Evolutionary conservation across 768 basidiomycete genomes (phyloP), one percentile per base, ranked within the genome.

Genomic region (Mycena metata): DNA sequence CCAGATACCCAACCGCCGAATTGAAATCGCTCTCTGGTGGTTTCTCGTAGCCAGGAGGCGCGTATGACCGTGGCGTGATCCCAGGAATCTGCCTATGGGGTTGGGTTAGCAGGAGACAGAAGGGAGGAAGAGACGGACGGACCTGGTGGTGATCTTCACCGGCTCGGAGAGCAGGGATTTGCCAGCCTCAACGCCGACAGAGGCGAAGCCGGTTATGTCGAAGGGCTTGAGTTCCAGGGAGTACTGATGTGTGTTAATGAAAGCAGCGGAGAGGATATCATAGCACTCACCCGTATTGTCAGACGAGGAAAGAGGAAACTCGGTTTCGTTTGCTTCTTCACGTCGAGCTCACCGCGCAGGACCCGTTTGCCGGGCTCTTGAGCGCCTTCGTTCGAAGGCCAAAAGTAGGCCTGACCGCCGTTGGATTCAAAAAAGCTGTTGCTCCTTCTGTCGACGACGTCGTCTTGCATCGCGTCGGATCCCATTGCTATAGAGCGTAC

Each of bases 11-110:
- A 36, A 86, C 78, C 13, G 84, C 81, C 42, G 81, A 83, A 69
- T 86, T 87, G 73, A 86, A 88, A 72, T 90, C 83, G 23, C 78
- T 80, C 43, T 77, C 80, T 52, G 80, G 75, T 16, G 81, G 77
- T 47, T 80, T 78, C 54, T 80, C 79, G 64, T 88, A 89, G 23
- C 85, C 85, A 12, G 87, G 87, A 4, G 88, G 89, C 6, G 85
- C 83, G 69, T 83, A 84, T 24, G 87, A 86, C 41, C 78, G 78
- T 17, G 81, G 78, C 1, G 71, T 60, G 46, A 85, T 63, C 11
- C 86, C 86, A 16, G 77, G 76, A 6, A 82, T 73, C 30, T 82
- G 80, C 52, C 79, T 78, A 61, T n/a, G 21, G 42, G 60, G 21
- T 58, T 36, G 17, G 60, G 30, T 43, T 17, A 45, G 19, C 19